These are phyloP conservation scores for Millerago galiae DNA, from an alignment of 805 yeast species.

Conservation along the genomic window DNA sequence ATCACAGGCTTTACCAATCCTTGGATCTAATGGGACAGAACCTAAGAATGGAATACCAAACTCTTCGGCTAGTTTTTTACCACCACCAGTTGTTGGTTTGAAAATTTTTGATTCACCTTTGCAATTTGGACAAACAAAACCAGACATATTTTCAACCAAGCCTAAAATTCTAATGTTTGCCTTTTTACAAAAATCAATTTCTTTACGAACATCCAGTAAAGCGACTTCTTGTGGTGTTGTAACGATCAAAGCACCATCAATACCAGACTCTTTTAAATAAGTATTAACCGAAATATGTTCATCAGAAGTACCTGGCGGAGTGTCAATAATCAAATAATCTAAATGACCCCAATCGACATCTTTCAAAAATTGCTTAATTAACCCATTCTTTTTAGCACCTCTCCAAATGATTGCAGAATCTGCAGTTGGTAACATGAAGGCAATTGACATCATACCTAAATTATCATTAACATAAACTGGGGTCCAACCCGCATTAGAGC, in stretches of 20 bases:
- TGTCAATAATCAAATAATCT: constrained; percentile 86
- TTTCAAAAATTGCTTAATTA: constrained; percentile 87
- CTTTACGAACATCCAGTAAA: constrained; percentile 88
- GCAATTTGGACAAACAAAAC: constrained; percentile 95
- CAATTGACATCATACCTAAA: constrained; percentile 91
- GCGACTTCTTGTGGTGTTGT: constrained; percentile 99
- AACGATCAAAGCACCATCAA: constrained; percentile 91
- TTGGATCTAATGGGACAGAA: constrained; percentile 90
- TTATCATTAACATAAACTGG: constrained; percentile 96
- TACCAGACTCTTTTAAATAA: constrained; percentile 81
- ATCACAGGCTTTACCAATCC: constrained; percentile 88
- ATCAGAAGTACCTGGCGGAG: constrained; percentile 98
- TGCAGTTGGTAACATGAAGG: constrained; percentile 86
- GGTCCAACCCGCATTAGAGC: constrained; percentile 90
- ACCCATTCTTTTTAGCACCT: constrained; percentile 90
- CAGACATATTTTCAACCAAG: constrained; percentile 95
- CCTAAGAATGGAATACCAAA: constrained; percentile 76
- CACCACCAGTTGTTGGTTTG: constrained; percentile 97
- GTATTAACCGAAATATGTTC: constrained; percentile 90
- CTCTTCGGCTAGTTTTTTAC: constrained; percentile 75
- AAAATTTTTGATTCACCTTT: constrained; percentile 85
- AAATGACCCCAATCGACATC: constrained; percentile 93
- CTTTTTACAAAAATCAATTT: constrained; percentile 88
- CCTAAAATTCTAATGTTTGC: constrained; percentile 86
- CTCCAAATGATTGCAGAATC: constrained; percentile 97